A percentile compares a stretch with the other conserved stretches of the same genome.
Conservation (phyloP, 495 filamentous ascomycete genomes). For the Penicillium paxilli region DNA sequence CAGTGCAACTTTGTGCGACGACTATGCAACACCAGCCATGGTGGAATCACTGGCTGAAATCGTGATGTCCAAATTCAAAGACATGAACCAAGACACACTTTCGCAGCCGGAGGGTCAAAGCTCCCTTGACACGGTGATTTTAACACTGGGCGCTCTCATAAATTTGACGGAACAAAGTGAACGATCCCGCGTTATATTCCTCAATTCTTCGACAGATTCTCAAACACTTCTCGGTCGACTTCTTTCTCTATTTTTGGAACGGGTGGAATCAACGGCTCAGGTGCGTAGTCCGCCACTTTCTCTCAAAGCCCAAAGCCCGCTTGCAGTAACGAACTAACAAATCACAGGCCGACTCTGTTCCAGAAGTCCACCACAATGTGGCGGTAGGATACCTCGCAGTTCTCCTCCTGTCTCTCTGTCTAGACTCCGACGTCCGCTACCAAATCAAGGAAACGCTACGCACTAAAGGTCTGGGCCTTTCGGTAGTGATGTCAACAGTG, state of each 20-base stretch:
- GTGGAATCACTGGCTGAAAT: slow-evolving; percentile 57
- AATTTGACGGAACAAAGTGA: slow-evolving; percentile 82
- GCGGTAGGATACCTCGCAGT: slow-evolving; percentile 89
- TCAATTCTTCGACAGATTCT: slow-evolving; percentile 19
- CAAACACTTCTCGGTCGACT: slow-evolving; percentile 42
- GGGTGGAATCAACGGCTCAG: slow-evolving; percentile 43
- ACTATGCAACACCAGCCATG: slow-evolving; percentile 60
- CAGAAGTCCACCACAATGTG: slow-evolving; percentile 83
- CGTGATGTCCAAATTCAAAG: slow-evolving; percentile 39
- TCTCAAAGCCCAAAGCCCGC: no score
- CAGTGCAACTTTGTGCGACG: slow-evolving; percentile 62
- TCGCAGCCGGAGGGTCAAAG: slow-evolving; percentile 41
- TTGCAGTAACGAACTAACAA: slow-evolving; percentile 9
- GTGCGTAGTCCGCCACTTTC: slow-evolving; percentile 33
- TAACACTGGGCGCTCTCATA: slow-evolving; percentile 81
- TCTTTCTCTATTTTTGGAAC: slow-evolving; percentile 40
- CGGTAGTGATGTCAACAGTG: slow-evolving; percentile 70
- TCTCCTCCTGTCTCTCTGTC: slow-evolving; percentile 75
- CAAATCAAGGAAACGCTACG: slow-evolving; percentile 54
- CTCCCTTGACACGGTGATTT: slow-evolving; percentile 68
- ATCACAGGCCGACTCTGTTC: slow-evolving; percentile 74
- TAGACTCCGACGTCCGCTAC: slow-evolving; percentile 52
- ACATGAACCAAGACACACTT: slow-evolving; percentile 38
- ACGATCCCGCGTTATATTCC: slow-evolving; percentile 44
- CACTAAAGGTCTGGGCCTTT: slow-evolving; percentile 61